These are phyloP conservation scores for Dentipellis fragilis DNA, from an alignment of 768 basidiomycete genomes.

Conservation along the genomic window DNA sequence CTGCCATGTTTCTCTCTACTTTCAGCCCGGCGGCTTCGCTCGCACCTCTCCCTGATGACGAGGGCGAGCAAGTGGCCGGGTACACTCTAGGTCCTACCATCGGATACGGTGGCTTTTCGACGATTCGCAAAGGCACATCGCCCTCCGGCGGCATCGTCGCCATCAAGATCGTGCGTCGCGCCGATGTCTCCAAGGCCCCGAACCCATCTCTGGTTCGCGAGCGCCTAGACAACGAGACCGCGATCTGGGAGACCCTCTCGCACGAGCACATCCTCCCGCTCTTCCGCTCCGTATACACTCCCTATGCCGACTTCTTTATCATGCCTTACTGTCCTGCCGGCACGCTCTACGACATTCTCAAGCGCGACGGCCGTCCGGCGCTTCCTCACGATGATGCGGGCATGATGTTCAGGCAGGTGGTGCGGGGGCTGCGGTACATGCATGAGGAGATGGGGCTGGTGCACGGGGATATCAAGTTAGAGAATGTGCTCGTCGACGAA, in stretches of 20 bases:
- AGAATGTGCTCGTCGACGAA: slow-evolving; percentile 91
- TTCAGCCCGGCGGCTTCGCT: slow-evolving; percentile 36
- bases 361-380: slow-evolving; percentile 56
- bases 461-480: slow-evolving; percentile 94
- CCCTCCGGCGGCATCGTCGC: slow-evolving; percentile 59
- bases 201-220: slow-evolving; percentile 39
- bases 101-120: slow-evolving; percentile 75
- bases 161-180: slow-evolving; percentile 70
- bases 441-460: slow-evolving; percentile 70
- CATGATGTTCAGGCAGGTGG: slow-evolving; percentile 81
- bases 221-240: slow-evolving; percentile 59
- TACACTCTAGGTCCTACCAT: slow-evolving; percentile 71
- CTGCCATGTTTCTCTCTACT: slow-evolving; percentile 63
- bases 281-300: slow-evolving; percentile 49
- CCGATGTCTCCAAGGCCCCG: slow-evolving; percentile 42
- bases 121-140: slow-evolving; percentile 59
- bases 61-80: slow-evolving; percentile 56
- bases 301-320: slow-evolving; percentile 69
- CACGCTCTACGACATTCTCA: slow-evolving; percentile 75
- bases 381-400: slow-evolving; percentile 71
- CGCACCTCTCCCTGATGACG: slow-evolving; percentile 43
- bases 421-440: slow-evolving; percentile 72
- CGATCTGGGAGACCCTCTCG: slow-evolving; percentile 63
- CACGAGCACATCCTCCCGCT: slow-evolving; percentile 87
- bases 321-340: slow-evolving; percentile 80